phyloP scores from a whole-genome alignment of 306 rosid genomes.

The Arachis hypogaea region DNA sequence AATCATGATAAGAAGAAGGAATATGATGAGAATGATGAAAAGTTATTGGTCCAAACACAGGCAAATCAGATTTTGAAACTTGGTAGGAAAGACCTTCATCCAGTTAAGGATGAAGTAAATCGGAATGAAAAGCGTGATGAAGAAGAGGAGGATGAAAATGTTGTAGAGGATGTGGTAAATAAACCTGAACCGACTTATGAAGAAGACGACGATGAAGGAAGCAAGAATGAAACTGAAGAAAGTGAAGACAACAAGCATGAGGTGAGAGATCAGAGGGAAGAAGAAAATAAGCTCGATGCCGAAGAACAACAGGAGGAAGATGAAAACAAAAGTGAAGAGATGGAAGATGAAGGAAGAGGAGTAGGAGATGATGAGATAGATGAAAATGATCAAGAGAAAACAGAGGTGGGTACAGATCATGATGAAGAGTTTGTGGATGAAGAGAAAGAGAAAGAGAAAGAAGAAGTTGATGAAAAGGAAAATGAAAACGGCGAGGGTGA shows the following conservation, averaged over 20 bases:
- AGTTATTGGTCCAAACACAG: constrained; percentile 32
- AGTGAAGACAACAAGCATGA: constrained; percentile 45
- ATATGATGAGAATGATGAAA: constrained; percentile 55
- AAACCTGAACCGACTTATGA: constrained; percentile 52
- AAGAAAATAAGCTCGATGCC: constrained; percentile 50
- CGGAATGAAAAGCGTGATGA: constrained; percentile 58
- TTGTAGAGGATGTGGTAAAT: constrained; percentile 57
- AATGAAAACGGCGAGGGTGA: constrained; percentile 48
- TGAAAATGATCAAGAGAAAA: constrained; percentile 70
- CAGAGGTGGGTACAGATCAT: constrained; percentile 54
- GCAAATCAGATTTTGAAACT: constrained; percentile 51
- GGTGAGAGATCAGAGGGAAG: constrained; percentile 47
- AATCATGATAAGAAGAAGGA: constrained; percentile 87
- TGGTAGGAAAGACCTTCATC: constrained; percentile 82
- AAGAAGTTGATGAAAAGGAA: constrained; percentile 53
- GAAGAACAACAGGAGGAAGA: constrained; percentile 63
- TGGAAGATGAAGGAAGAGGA: constrained; percentile 63
- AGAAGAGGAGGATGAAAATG: constrained; percentile 71
- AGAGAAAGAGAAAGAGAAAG: constrained; percentile 69
- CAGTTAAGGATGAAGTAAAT: constrained; percentile 45
- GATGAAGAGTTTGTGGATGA: constrained; percentile 66
- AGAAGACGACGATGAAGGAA: constrained; percentile 43
- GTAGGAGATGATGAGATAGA: constrained; percentile 77
- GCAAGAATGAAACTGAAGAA: constrained; percentile 47
- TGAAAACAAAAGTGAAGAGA: constrained; percentile 57